Percentiles rank a stretch among this genome's conserved stretches.
These are phyloP conservation scores for Malus fusca DNA, from an alignment of 306 rosid species.

Conservation along the genomic window DNA sequence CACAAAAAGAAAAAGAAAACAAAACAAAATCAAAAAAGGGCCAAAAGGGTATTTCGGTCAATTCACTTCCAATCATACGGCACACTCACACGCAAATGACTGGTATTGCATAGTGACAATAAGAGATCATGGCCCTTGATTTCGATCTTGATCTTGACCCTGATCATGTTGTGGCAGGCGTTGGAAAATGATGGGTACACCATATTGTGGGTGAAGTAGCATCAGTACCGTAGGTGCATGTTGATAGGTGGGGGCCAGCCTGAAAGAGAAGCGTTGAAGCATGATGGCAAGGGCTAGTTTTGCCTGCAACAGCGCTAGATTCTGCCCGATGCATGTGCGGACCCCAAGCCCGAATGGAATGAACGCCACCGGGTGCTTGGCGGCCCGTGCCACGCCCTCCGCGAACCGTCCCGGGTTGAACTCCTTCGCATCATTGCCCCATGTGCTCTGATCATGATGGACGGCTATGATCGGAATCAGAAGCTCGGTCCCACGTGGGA, in stretches of 20 bases:
- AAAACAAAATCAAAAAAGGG: neutral
- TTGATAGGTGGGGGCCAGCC: slow-evolving; percentile 74
- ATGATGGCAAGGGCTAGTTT: slow-evolving; percentile 66
- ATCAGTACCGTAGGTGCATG: slow-evolving; percentile 95
- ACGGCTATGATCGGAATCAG: slow-evolving; percentile 83
- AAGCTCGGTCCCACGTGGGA: slow-evolving; percentile 83
- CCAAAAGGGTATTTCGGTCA: slow-evolving; percentile 31
- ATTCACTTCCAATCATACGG: slow-evolving; percentile 5
- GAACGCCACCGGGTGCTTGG: slow-evolving; percentile 62
- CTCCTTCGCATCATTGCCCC: slow-evolving; percentile 81
- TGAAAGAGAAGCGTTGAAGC: slow-evolving; percentile 78
- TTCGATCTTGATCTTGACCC: slow-evolving; percentile 20
- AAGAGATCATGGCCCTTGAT: slow-evolving; percentile 12
- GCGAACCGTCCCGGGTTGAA: slow-evolving; percentile 86
- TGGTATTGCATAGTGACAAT: neutral
- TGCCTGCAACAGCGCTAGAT: slow-evolving; percentile 73
- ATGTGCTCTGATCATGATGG: slow-evolving; percentile 67
- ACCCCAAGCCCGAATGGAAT: slow-evolving; percentile 81
- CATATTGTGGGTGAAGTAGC: slow-evolving; percentile 89
- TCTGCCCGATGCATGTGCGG: slow-evolving; percentile 87
- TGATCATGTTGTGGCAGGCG: slow-evolving; percentile 11
- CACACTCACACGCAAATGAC: slow-evolving; percentile 5
- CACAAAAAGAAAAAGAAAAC: neutral
- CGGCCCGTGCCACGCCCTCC: slow-evolving; percentile 62
- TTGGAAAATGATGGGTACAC: slow-evolving; percentile 74